Evolutionary conservation across 176 grass and related monocot species (phyloP).

Genomic region (Puccinellia tenuiflora): DNA sequence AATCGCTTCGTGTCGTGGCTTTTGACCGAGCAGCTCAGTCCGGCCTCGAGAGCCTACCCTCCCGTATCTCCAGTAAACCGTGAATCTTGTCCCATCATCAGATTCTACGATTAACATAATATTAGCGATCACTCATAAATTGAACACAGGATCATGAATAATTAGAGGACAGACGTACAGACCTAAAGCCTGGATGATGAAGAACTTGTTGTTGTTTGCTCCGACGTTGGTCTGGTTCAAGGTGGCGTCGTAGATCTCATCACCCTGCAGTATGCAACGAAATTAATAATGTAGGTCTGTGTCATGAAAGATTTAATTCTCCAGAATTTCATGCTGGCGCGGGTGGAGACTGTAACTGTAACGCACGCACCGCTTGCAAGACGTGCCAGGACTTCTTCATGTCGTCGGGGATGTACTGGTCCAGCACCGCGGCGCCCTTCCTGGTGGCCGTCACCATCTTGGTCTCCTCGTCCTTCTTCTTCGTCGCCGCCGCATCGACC

Average conservation of each 20-base stretch:
- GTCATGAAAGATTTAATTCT: not conserved
- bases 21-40: slow-evolving; percentile 53
- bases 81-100: slow-evolving; percentile 58
- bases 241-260: slow-evolving; percentile 80
- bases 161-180: not conserved
- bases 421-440: slow-evolving; percentile 72
- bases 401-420: slow-evolving; percentile 55
- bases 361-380: slow-evolving; percentile 52
- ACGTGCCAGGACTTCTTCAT: slow-evolving; percentile 71
- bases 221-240: slow-evolving; percentile 91
- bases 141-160: not conserved
- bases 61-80: slow-evolving; percentile 85
- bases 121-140: not conserved
- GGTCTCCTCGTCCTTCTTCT: slow-evolving; percentile 10
- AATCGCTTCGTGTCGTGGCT: slow-evolving; percentile 31
- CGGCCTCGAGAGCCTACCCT: slow-evolving; percentile 72
- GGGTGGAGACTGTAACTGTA: not conserved
- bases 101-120: slow-evolving; percentile 48
- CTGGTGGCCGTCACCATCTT: slow-evolving; percentile 68
- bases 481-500: slow-evolving; percentile 8
- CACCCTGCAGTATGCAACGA: slow-evolving; percentile 33
- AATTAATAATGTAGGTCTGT: not conserved
- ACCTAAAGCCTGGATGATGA: slow-evolving; percentile 86
- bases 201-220: slow-evolving; percentile 91
- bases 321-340: not conserved